Evolutionary conservation across 192 early-diverging fungal genomes (phyloP), one percentile per base, ranked within the genome.

Genomic region (Gryganskiella cystojenkinii): DNA sequence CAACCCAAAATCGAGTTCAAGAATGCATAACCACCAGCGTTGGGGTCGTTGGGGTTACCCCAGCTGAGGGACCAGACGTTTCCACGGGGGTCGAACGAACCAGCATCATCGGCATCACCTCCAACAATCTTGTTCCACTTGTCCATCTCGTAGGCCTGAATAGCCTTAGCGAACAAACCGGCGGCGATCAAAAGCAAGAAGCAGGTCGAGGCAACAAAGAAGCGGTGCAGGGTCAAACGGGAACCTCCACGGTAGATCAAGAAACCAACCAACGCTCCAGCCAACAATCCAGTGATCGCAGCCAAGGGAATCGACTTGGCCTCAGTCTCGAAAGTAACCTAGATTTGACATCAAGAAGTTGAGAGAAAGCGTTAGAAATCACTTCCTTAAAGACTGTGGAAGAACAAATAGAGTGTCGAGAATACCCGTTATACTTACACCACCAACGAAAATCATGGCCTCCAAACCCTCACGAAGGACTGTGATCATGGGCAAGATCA

Each of bases 401-500:
- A 7, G 25, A 22, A 56, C 4, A 42, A 19, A 7, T 4, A 22
- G 19, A 22, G n/a, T 37, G 20, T 8, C 9, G 15, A 3, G 15
- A 24, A 11, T 13, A 19, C 58, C 56, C 24, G 35, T 37, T 28
- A 47, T 20, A 80, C 81, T 81, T 80, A 93, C 93, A 56, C 96
- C 96, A 58, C 89, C 95, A 51, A 98, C 83, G 81, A 98, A 94
- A 11, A 98, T 87, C 24, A 98, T 85, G n/a, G 93, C 89, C 72
- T 98, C 96, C 13, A 98, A 71, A 14, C 92, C 93, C 86, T 98
- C 96, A 52, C 96, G 86, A 30, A 94, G 75, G 10, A 98, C 89
- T 14, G 94, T 94, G 37, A 95, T 78, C 61, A 95, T 93, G 17
- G 96, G 95, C 51, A 98, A 84, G 51, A 93, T 80, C 72, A 96